Conservation (phyloP, 2,329 filamentous ascomycete genomes). For the Geoglossum cookeanum region DNA sequence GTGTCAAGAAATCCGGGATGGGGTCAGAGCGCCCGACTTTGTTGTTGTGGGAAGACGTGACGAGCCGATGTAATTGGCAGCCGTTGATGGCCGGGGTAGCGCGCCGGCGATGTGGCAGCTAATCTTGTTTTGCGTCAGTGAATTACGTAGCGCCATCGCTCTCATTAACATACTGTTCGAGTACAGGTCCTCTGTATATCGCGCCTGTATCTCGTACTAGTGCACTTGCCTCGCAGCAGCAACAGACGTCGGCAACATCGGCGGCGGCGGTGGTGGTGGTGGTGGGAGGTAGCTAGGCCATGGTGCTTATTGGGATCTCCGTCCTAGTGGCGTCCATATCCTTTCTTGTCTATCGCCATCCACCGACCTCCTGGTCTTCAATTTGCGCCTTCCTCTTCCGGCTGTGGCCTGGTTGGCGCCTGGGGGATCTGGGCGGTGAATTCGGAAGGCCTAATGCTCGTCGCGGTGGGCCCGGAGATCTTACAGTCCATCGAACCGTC, state of each 20-base stretch:
- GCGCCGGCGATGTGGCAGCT: neutral
- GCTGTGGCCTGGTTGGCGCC: conserved; percentile 13
- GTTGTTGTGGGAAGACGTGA: neutral
- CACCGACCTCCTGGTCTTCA: conserved; percentile 28
- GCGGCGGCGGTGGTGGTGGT: too few relatives aligned
- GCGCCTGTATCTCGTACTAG: too few relatives aligned
- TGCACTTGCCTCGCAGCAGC: too few relatives aligned
- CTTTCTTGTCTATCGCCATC: conserved; percentile 35
- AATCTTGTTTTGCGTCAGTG: neutral
- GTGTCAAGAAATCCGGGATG: neutral
- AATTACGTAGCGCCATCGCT: neutral
- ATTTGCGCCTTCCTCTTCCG: conserved; percentile 15
- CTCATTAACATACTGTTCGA: too few relatives aligned
- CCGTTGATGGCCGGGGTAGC: neutral
- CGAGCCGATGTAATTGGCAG: neutral
- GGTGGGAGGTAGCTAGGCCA: conserved; percentile 18
- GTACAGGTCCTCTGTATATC: too few relatives aligned
- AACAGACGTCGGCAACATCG: too few relatives aligned
- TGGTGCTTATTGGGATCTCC: conserved; percentile 41
- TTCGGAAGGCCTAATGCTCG: conserved; percentile 1
- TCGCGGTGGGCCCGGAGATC: neutral
- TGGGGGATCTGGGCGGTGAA: conserved; percentile 8
- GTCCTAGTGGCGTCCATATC: conserved; percentile 41
- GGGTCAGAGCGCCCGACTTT: neutral
- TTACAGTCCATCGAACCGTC: neutral